A percentile compares a stretch with the other conserved stretches of the same genome.
Conservation (phyloP, 148 eudicot genomes). For the Spergularia marina region DNA sequence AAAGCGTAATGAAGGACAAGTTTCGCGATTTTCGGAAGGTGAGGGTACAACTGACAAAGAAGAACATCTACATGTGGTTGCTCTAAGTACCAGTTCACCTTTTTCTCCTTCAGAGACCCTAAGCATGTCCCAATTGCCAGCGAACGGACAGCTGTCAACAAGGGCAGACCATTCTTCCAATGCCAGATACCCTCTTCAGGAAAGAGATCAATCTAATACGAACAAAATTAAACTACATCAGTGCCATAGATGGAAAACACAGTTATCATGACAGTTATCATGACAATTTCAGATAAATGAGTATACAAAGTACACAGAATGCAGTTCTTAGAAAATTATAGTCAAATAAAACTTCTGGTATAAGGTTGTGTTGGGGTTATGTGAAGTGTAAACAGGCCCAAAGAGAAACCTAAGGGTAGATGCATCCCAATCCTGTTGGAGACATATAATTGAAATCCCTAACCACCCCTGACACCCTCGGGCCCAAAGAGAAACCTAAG, state of each 20-base stretch:
- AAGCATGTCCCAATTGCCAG: slow-evolving; percentile 71
- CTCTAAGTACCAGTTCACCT: slow-evolving; percentile 80
- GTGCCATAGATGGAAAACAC: not conserved
- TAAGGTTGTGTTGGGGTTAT: not conserved
- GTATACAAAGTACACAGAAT: slow-evolving; percentile 4
- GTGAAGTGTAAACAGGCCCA: not conserved
- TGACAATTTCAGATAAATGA: slow-evolving; percentile 15
- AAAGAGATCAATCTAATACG: slow-evolving; percentile 72
- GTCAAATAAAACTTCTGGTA: not conserved
- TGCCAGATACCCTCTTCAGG: slow-evolving; percentile 85
- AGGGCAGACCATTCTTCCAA: slow-evolving; percentile 90
- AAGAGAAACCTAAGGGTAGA: not conserved
- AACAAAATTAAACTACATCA: slow-evolving; percentile 13
- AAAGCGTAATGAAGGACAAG: slow-evolving; percentile 74
- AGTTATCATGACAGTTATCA: slow-evolving; percentile 17
- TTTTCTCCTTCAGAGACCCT: slow-evolving; percentile 78
- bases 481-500: not conserved
- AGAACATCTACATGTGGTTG: slow-evolving; percentile 51
- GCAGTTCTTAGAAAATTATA: not conserved
- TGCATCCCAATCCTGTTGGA: not conserved
- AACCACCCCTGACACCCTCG: not conserved
- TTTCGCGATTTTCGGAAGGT: slow-evolving; percentile 66
- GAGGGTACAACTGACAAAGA: slow-evolving; percentile 69
- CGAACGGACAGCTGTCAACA: slow-evolving; percentile 64
- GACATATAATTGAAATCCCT: not conserved